phyloP scores from a whole-genome alignment of 208 protist genomes.

The Tritrichomonas musculus region DNA sequence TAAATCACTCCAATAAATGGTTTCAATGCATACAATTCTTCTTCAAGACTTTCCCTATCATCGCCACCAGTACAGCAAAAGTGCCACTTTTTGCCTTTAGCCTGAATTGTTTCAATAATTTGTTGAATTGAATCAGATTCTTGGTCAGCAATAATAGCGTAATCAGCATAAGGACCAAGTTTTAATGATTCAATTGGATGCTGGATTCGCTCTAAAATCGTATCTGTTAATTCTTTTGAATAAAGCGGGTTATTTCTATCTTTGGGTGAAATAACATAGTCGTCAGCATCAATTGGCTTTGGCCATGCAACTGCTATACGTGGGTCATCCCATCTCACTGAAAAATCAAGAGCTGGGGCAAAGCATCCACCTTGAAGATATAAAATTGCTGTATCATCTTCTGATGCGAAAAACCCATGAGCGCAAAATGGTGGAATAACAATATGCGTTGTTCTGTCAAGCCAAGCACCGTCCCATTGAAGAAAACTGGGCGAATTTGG shows the following conservation, averaged over 20 bases:
- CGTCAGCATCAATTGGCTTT: not conserved
- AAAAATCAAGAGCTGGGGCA: not conserved
- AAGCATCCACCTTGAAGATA: constrained; percentile 11
- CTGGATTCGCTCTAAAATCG: not conserved
- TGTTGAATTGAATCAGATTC: not conserved
- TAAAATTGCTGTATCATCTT: not conserved
- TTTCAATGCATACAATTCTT: not conserved
- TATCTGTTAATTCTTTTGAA: not conserved
- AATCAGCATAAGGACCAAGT: not conserved
- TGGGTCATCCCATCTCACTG: not conserved
- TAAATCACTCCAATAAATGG: not conserved
- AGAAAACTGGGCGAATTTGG: not conserved
- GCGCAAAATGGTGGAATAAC: not conserved
- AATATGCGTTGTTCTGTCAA: not conserved
- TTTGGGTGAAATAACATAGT: not conserved
- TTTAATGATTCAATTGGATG: not conserved
- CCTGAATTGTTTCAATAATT: not conserved
- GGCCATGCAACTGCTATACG: not conserved
- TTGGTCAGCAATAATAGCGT: not conserved
- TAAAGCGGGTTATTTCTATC: not conserved
- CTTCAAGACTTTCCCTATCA: not conserved
- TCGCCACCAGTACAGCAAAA: not conserved
- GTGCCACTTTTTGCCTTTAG: not conserved
- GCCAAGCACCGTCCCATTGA: not conserved
- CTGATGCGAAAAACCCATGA: not conserved